phyloP scores from a whole-genome alignment of 108 stramenopile genomes.

The Nannochloropsis oceanica region DNA sequence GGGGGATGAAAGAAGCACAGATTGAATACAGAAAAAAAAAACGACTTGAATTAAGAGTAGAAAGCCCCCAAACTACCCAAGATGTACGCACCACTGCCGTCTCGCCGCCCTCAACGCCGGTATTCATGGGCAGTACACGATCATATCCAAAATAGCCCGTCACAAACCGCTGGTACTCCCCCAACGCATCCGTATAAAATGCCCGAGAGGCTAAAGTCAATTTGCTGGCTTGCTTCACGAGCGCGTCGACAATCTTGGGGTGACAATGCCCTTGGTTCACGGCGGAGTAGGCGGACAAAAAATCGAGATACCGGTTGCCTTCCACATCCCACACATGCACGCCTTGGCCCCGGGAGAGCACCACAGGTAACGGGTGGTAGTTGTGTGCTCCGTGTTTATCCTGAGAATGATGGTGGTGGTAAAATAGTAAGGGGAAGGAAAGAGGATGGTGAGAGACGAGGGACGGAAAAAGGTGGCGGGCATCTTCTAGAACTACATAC shows the following conservation, averaged over 20 bases:
- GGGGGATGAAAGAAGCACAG: no score
- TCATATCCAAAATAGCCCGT: constrained; percentile 63
- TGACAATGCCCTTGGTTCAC: constrained; percentile 98
- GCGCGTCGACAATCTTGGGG: constrained; percentile 79
- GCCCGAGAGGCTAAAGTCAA: constrained; percentile 92
- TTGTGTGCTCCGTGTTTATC: constrained; percentile 58
- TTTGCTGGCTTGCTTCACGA: constrained; percentile 69
- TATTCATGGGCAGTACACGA: constrained; percentile 95
- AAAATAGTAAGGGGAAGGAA: no score
- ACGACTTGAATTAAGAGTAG: no score
- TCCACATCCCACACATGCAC: constrained; percentile 43
- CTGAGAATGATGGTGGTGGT: background rate
- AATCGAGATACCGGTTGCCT: constrained; percentile 71
- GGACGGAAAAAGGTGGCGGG: no score
- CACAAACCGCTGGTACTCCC: constrained; percentile 74
- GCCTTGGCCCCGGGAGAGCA: constrained; percentile 43
- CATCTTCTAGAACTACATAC: no score
- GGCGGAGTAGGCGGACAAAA: constrained; percentile 90
- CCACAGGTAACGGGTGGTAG: constrained; percentile 93
- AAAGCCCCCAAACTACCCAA: no score
- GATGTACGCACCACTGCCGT: constrained; percentile 66
- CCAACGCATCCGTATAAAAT: constrained; percentile 89
- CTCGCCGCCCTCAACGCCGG: constrained; percentile 97
- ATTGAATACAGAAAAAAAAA: no score
- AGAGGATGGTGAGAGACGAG: no score